These are phyloP conservation scores for Nannochloris sp. DNA, from an alignment of 139 green algal species.

Conservation along the genomic window DNA sequence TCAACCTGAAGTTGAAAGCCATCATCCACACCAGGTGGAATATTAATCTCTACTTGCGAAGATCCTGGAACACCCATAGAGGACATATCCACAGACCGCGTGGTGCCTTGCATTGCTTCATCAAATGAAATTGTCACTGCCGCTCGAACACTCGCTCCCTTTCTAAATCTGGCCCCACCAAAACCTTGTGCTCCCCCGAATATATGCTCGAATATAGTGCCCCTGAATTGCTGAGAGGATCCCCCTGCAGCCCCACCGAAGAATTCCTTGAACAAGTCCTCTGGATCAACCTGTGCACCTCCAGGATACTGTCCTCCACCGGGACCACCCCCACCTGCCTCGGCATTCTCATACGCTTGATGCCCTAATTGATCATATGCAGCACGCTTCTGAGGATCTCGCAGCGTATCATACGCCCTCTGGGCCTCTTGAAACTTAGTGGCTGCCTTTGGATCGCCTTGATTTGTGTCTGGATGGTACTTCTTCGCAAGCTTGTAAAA, in stretches of 20 bases:
- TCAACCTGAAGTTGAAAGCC: constrained; percentile 36
- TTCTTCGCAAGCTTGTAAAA: constrained; percentile 86
- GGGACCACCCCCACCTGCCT: constrained; percentile 10
- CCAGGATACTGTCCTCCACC: constrained; percentile 20
- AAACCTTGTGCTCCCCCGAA: constrained; percentile 6
- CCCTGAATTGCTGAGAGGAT: neutral
- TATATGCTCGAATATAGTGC: constrained; percentile 19
- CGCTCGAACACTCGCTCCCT: constrained; percentile 16
- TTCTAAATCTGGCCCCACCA: neutral
- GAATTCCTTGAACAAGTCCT: constrained; percentile 35
- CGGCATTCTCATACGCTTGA: constrained; percentile 22
- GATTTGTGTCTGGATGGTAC: constrained; percentile 89
- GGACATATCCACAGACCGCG: constrained; percentile 24
- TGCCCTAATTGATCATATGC: constrained; percentile 60
- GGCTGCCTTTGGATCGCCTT: constrained; percentile 64
- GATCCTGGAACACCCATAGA: constrained; percentile 7
- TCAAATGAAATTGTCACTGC: constrained; percentile 29
- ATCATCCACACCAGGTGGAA: constrained; percentile 49
- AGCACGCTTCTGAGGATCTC: constrained; percentile 68
- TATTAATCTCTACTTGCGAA: constrained; percentile 36
- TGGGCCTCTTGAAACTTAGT: constrained; percentile 78
- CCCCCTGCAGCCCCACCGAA: constrained; percentile 32
- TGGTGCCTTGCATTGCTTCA: constrained; percentile 51
- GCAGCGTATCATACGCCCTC: constrained; percentile 81
- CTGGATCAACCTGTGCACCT: constrained; percentile 25